These are phyloP conservation scores for Prototheca stagnorum DNA, from an alignment of 163 green algal species.

Conservation along the genomic window DNA sequence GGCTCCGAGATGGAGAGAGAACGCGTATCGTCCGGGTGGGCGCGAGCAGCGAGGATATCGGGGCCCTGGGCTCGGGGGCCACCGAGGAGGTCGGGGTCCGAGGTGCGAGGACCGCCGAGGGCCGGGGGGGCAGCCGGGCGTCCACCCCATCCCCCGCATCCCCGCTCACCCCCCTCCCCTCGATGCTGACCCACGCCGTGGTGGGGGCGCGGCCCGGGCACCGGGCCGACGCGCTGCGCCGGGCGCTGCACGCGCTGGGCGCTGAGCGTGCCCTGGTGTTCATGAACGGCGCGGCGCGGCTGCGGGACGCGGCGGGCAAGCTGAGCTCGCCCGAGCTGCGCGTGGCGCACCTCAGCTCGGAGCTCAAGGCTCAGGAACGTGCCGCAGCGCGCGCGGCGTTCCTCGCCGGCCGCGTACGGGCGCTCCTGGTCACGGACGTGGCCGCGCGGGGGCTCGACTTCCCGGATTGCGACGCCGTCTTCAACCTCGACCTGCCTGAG, in stretches of 20 bases:
- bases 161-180: slow-evolving; percentile 45
- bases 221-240: slow-evolving; percentile 46
- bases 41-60: too few relatives aligned
- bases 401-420: slow-evolving; percentile 30
- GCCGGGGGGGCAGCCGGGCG: too few relatives aligned
- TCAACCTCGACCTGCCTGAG: slow-evolving; percentile 86
- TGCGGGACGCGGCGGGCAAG: slow-evolving; percentile 64
- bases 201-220: slow-evolving; percentile 19
- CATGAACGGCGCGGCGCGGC: slow-evolving; percentile 84
- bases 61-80: too few relatives aligned
- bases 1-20: too few relatives aligned
- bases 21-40: too few relatives aligned
- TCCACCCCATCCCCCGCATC: not conserved
- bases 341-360: slow-evolving; percentile 59
- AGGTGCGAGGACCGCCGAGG: not conserved
- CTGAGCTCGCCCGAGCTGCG: slow-evolving; percentile 55
- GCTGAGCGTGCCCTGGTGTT: slow-evolving; percentile 69
- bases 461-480: slow-evolving; percentile 55
- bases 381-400: slow-evolving; percentile 57
- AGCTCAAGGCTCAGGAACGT: too few relatives aligned
- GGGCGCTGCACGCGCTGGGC: slow-evolving; percentile 62
- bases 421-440: slow-evolving; percentile 73
- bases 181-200: slow-evolving; percentile 53
- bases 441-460: slow-evolving; percentile 84
- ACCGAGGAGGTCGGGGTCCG: not conserved